Evolutionary conservation across 163 green algal genomes (phyloP), one percentile per base, ranked within the genome.

Genomic region (Scenedesmus sp.): DNA sequence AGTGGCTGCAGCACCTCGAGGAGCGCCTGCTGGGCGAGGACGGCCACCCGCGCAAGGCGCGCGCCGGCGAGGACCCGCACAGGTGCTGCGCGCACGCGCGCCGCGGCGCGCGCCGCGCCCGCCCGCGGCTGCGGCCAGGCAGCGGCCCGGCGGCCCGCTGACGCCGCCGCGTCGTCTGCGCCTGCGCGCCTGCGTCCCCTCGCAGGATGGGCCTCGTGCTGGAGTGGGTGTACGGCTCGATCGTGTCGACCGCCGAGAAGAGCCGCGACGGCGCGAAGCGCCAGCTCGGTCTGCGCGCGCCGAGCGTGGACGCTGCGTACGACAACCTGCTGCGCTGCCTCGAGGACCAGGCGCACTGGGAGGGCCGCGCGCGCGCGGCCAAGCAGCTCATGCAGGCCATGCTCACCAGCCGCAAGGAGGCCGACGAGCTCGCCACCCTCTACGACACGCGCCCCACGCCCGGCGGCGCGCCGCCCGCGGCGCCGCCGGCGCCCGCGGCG

Each of bases 181-280:
- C 75, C 64, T 80, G 26, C 56, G 57, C 65, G 39, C 29, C 31
- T 66, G 58, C 58, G 18, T 29, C 31, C 24, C 20, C 11, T 4
- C 47, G 54, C 69, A 80, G 76, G 51, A 82, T 90, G 82, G 93
- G 93, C 18, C 86, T 97, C 24, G 91, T 95, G 60, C 85, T 97
- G 74, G 93, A 97, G 81, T 97, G 92, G 91, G 90, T 97, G 57
- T 97, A 93, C 63, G 93, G 93, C 73, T 93, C 85, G 64, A 97
- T 97, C 53, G 92, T 97, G 29, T 93, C 84, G 33, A 97, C 93
- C 1, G 93, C 93, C 11, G 93, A 97, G 80, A 97, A 97, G 81
- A 87, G 87, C 1, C 82, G 93, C 1, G 93, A 96, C 64, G 90
- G 89, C 17, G 92, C 93, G 20, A 93, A 93, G 67, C 83, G 90